These are phyloP conservation scores for Hymenoscyphus fraxineus DNA, from an alignment of 2,329 filamentous ascomycete genomes.

Conservation along the genomic window DNA sequence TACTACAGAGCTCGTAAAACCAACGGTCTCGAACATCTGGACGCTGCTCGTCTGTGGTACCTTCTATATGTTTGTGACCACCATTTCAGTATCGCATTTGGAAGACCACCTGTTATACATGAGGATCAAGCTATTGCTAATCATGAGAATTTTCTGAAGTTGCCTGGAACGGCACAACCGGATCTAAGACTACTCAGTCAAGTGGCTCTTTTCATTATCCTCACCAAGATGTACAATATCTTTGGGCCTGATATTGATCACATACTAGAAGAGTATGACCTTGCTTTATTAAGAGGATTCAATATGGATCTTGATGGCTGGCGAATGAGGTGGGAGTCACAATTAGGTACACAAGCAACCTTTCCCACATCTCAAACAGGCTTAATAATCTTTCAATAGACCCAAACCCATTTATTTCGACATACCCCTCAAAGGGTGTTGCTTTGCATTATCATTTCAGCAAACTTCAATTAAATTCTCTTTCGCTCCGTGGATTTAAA, in stretches of 20 bases:
- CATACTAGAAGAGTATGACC: conserved; percentile 41
- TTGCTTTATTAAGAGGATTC: conserved; percentile 35
- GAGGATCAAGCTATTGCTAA: conserved; percentile 55
- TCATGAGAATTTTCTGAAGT: conserved; percentile 51
- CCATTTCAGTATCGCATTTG: conserved; percentile 62
- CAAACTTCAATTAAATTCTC: conserved; percentile 39
- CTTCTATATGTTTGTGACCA: conserved; percentile 63
- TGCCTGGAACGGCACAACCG: conserved; percentile 47
- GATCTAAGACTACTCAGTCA: conserved; percentile 57
- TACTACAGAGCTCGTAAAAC: conserved; percentile 48
- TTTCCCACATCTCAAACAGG: not conserved
- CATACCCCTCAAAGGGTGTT: conserved; percentile 30
- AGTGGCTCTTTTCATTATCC: conserved; percentile 56
- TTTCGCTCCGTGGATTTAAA: conserved; percentile 28
- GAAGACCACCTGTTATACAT: conserved; percentile 56
- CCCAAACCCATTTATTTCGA: conserved; percentile 20
- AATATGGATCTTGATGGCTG: conserved; percentile 37
- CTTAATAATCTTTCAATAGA: not conserved
- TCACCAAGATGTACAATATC: conserved; percentile 54
- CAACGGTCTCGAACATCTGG: conserved; percentile 43
- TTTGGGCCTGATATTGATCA: conserved; percentile 55
- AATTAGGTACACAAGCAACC: conserved; percentile 29
- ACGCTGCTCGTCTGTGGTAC: conserved; percentile 59
- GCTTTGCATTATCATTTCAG: conserved; percentile 35
- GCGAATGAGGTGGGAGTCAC: conserved; percentile 38